These are phyloP conservation scores for Diplodia corticola DNA, from an alignment of 2,329 filamentous ascomycete species.

Conservation along the genomic window DNA sequence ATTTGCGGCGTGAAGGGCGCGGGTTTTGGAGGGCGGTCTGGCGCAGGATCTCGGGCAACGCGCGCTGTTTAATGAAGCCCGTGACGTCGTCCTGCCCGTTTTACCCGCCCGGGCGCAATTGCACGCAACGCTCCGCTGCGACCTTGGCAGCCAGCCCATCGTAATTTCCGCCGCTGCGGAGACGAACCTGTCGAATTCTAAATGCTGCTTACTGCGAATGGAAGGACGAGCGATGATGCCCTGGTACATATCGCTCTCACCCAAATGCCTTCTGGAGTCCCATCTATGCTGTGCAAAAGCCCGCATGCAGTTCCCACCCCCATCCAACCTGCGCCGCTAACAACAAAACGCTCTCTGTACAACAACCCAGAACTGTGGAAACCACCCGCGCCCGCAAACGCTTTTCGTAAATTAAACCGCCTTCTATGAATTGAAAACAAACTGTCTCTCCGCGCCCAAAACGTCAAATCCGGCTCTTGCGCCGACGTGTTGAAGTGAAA, in stretches of 20 bases:
- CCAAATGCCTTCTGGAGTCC: conserved; percentile 3
- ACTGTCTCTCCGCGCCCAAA: not conserved
- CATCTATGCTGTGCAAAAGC: conserved; percentile 12
- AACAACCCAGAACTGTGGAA: conserved; percentile 11
- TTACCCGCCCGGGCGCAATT: conserved; percentile 8
- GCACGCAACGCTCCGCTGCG: conserved; percentile 5
- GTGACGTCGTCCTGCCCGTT: conserved; percentile 14
- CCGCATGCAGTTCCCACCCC: conserved; percentile 3
- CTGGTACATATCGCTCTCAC: conserved; percentile 12
- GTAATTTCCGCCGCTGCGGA: conserved; percentile 17
- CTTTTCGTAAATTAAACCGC: conserved; percentile 24
- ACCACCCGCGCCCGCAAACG: not conserved
- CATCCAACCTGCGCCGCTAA: conserved; percentile 8
- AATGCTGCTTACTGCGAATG: conserved; percentile 15
- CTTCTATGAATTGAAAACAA: conserved; percentile 16
- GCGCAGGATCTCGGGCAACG: conserved; percentile 3
- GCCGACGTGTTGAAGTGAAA: conserved; percentile 6
- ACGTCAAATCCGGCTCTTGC: conserved; percentile 1
- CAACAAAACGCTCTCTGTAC: conserved; percentile 11
- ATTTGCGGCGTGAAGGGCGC: conserved; percentile 18
- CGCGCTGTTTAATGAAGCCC: conserved; percentile 16
- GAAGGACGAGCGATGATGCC: conserved; percentile 15
- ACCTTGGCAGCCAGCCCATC: conserved; percentile 1
- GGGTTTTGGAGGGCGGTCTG: not conserved
- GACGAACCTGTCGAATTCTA: conserved; percentile 11